Conservation (phyloP, 2,329 filamentous ascomycete genomes). For the Trichocomaceae sp. region DNA sequence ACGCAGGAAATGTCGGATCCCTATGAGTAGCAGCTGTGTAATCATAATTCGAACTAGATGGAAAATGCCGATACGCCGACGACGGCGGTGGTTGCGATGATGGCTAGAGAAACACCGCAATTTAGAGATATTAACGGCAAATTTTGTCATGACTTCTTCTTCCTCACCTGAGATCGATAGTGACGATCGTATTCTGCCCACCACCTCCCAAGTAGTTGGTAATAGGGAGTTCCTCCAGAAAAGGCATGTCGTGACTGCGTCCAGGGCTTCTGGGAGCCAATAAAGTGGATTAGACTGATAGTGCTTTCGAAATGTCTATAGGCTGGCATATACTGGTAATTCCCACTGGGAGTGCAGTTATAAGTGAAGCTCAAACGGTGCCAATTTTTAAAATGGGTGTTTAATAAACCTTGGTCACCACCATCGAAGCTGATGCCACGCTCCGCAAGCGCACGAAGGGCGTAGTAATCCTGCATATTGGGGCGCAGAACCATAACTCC, state of each 20-base stretch:
- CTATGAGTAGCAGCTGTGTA: background rate
- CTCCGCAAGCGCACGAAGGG: conserved; percentile 74
- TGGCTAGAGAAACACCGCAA: background rate
- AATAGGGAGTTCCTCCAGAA: conserved; percentile 49
- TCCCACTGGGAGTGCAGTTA: conserved; percentile 92
- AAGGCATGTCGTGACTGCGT: conserved; percentile 43
- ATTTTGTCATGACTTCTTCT: background rate
- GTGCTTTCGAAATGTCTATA: conserved; percentile 87
- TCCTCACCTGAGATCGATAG: conserved; percentile 48
- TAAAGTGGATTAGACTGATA: conserved; percentile 91
- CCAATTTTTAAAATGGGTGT: conserved; percentile 85
- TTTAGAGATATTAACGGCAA: background rate
- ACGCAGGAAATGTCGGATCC: background rate
- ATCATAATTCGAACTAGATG: background rate
- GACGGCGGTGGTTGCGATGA: background rate
- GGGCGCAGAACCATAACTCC: conserved; percentile 89
- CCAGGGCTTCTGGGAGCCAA: conserved; percentile 89
- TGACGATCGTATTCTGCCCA: conserved; percentile 92
- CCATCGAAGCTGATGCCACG: conserved; percentile 91
- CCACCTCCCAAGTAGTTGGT: conserved; percentile 81
- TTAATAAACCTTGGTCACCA: conserved; percentile 89
- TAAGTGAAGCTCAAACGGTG: conserved; percentile 90
- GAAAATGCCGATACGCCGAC: background rate
- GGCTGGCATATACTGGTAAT: conserved; percentile 95
- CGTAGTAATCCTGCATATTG: conserved; percentile 80